These are phyloP conservation scores for Mycosphaerella sp. DNA, from an alignment of 2,329 filamentous ascomycete species.

Conservation along the genomic window DNA sequence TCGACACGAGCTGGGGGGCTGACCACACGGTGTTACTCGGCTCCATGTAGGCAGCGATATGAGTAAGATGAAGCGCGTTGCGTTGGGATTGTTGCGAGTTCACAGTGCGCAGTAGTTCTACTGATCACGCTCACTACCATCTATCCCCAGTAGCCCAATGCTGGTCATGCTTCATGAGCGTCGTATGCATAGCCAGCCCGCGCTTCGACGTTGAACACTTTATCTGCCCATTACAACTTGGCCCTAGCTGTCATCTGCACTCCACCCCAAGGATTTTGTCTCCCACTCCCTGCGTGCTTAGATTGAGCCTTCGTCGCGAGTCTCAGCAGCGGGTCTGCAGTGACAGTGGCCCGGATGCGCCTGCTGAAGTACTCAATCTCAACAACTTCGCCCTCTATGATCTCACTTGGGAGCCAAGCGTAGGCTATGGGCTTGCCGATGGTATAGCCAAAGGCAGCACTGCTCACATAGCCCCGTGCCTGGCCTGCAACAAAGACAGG, in stretches of 20 bases:
- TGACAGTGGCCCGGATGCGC: slow-evolving; percentile 50
- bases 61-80: background rate
- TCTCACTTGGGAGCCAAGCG: slow-evolving; percentile 48
- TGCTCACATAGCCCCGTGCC: slow-evolving; percentile 54
- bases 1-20: too few relatives aligned
- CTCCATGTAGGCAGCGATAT: background rate
- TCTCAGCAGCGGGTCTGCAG: slow-evolving; percentile 7
- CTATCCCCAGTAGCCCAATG: background rate
- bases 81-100: background rate
- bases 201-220: background rate
- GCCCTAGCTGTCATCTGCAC: slow-evolving; percentile 7
- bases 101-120: background rate
- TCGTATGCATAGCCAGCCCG: background rate
- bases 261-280: slow-evolving; percentile 1
- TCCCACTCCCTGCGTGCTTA: background rate
- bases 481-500: slow-evolving; percentile 50
- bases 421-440: slow-evolving; percentile 55
- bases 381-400: slow-evolving; percentile 47
- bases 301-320: background rate
- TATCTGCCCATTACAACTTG: slow-evolving; percentile 5
- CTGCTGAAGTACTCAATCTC: slow-evolving; percentile 59
- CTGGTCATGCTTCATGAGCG: background rate
- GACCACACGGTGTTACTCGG: background rate
- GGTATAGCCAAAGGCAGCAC: slow-evolving; percentile 55
- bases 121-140: background rate